Percentiles rank a stretch among this genome's conserved stretches.
These are phyloP conservation scores for Pestalotiopsis sp. DNA, from an alignment of 2,329 filamentous ascomycete genomes.

Conservation along the genomic window DNA sequence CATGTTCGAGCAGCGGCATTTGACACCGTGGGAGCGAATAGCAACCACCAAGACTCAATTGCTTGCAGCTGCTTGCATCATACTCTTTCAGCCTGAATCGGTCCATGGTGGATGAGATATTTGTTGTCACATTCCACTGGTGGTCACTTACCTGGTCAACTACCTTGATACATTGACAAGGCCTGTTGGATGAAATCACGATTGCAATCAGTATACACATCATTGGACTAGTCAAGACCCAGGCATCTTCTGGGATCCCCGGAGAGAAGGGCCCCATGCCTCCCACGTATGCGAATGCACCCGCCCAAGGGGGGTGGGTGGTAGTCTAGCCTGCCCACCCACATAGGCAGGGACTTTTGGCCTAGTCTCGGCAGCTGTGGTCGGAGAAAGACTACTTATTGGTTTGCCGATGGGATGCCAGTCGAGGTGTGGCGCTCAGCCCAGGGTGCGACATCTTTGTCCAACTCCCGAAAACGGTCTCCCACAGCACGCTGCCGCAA, in stretches of 20 bases:
- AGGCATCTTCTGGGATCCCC: not conserved
- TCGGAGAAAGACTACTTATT: not conserved
- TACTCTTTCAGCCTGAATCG: conserved; percentile 4
- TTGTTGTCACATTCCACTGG: not conserved
- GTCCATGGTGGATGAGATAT: not conserved
- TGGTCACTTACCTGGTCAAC: not conserved
- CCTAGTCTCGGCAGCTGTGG: conserved; percentile 9
- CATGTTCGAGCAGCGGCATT: not conserved
- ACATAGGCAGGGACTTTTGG: conserved; percentile 8
- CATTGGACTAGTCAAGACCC: not conserved
- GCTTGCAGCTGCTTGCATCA: not conserved
- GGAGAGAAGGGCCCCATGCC: not conserved
- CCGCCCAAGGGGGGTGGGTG: not conserved
- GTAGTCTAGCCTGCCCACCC: not conserved
- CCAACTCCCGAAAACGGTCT: conserved; percentile 3
- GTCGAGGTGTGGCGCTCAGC: conserved; percentile 2
- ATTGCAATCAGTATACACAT: not conserved
- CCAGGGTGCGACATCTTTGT: not conserved
- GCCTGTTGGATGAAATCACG: not conserved
- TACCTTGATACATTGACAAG: not conserved
- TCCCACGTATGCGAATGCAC: not conserved
- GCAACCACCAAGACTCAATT: not conserved
- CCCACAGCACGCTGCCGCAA: not conserved
- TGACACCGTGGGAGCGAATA: not conserved
- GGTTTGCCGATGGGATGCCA: not conserved